A percentile compares a stretch with the other conserved stretches of the same genome.
Evolutionary conservation across 768 basidiomycete species (phyloP).

Genomic region (Coprinopsis marcescibilis): DNA sequence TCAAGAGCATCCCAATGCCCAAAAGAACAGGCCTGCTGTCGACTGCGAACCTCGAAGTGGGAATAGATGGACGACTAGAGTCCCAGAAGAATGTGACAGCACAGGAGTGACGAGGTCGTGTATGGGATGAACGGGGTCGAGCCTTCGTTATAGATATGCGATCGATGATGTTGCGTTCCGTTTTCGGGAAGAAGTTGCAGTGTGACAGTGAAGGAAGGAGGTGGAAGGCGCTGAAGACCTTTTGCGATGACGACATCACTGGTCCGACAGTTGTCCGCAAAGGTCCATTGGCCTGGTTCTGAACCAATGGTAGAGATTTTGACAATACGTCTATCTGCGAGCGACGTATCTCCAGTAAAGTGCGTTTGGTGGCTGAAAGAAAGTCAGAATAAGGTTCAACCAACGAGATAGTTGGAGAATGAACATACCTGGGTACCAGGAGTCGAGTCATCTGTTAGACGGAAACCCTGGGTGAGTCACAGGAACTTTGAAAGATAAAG

Average conservation of each 20-base stretch:
- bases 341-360: conserved; percentile 44
- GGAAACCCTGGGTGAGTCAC: conserved; percentile 6
- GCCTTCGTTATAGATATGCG: too few species aligned
- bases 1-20: background rate
- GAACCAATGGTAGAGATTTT: too few species aligned
- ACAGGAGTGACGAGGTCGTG: background rate
- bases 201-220: too few species aligned
- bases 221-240: too few species aligned
- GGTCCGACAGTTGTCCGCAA: too few species aligned
- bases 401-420: background rate
- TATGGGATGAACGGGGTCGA: too few species aligned
- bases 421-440: conserved; percentile 38
- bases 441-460: conserved; percentile 53
- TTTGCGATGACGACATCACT: too few species aligned
- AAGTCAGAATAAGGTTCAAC: conserved; percentile 4
- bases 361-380: conserved; percentile 30
- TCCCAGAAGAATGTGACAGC: background rate
- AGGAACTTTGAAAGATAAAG: conserved; percentile 2
- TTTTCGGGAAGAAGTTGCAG: too few species aligned
- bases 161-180: too few species aligned
- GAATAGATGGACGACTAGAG: background rate
- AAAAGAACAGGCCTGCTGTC: conserved; percentile 2
- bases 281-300: too few species aligned
- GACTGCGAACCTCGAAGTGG: background rate
- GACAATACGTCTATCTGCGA: conserved; percentile 31